Conservation (phyloP, 805 yeast genomes). For the Suhomyces vadensis region DNA sequence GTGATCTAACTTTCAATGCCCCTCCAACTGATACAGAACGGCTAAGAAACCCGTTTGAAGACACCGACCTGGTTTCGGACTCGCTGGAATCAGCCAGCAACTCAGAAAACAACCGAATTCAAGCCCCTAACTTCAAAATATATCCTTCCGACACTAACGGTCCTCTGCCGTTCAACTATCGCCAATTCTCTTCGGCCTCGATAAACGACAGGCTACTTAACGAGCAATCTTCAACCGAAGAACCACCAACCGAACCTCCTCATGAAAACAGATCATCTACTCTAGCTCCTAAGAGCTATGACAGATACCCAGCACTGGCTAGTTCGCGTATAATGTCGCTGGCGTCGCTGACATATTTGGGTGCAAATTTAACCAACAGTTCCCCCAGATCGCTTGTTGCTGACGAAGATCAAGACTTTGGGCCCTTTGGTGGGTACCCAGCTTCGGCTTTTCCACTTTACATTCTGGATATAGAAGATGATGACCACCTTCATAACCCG, state of each 20-base stretch:
- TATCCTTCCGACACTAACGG: not conserved
- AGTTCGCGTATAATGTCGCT: conserved; percentile 61
- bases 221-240: not conserved
- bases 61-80: not conserved
- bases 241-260: not conserved
- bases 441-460: conserved; percentile 87
- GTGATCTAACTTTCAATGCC: conserved; percentile 19
- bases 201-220: not conserved
- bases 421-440: conserved; percentile 97
- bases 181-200: not conserved
- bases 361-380: conserved; percentile 8
- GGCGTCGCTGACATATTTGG: conserved; percentile 19
- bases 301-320: conserved; percentile 65
- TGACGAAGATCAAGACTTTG: conserved; percentile 57
- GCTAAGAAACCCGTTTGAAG: conserved; percentile 6
- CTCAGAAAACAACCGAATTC: not conserved
- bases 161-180: not conserved
- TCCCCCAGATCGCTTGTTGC: conserved; percentile 6
- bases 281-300: conserved; percentile 20
- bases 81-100: not conserved
- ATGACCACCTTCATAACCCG: conserved; percentile 94
- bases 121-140: not conserved
- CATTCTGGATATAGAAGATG: conserved; percentile 91
- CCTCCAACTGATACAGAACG: conserved; percentile 12
- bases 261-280: not conserved